A percentile compares a stretch with the other conserved stretches of the same genome.
These are phyloP conservation scores for Leccinum olivaceoglutinosum DNA, from an alignment of 1,284 basidiomycete species.

Conservation along the genomic window DNA sequence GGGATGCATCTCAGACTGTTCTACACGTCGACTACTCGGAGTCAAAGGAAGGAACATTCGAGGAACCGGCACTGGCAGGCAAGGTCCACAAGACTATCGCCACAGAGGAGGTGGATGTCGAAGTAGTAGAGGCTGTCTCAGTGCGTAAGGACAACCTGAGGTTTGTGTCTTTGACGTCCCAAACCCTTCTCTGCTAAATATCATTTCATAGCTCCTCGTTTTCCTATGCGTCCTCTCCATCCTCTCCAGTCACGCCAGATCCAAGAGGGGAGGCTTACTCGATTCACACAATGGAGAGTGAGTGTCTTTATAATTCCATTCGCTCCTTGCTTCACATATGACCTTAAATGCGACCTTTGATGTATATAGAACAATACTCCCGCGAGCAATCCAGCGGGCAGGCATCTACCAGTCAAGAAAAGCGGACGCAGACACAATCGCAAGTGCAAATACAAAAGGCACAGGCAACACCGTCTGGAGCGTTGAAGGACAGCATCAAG, in stretches of 20 bases:
- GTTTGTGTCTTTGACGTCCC: background rate
- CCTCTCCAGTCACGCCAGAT: background rate
- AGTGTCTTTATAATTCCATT: background rate
- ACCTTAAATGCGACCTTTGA: background rate
- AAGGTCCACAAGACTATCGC: background rate
- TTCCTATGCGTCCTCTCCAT: background rate
- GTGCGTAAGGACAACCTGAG: background rate
- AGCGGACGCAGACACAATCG: background rate
- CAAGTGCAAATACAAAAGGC: background rate
- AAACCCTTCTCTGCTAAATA: background rate
- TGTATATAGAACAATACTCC: background rate
- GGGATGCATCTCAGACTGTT: background rate
- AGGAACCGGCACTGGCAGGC: background rate
- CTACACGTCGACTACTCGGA: background rate
- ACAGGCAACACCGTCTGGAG: background rate
- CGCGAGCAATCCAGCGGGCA: background rate
- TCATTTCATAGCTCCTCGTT: slow-evolving; percentile 1
- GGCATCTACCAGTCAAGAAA: background rate
- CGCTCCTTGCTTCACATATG: background rate
- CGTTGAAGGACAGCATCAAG: background rate
- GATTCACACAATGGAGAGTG: slow-evolving; percentile 1
- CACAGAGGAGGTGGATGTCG: background rate
- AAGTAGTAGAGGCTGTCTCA: background rate
- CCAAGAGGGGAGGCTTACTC: background rate
- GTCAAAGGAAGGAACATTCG: background rate